phyloP scores from a whole-genome alignment of 1,139 yeast species.

The Saccharomyces pastorianus region DNA sequence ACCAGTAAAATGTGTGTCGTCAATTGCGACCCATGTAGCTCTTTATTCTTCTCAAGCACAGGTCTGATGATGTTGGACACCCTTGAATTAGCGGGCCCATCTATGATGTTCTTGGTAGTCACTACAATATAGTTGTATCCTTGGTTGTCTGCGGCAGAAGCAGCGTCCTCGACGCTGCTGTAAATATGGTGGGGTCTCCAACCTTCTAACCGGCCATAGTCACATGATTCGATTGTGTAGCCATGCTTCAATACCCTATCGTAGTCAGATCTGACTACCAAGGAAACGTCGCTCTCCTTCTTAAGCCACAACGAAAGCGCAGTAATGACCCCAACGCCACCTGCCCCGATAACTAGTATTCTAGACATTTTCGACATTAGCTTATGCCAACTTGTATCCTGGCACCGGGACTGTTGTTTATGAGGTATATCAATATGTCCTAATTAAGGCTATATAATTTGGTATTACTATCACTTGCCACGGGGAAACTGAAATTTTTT shows the following conservation, averaged over 20 bases:
- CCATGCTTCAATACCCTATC: slow-evolving; percentile 40
- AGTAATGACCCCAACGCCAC: slow-evolving; percentile 54
- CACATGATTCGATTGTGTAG: slow-evolving; percentile 40
- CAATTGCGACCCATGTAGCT: slow-evolving; percentile 8
- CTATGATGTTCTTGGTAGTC: slow-evolving; percentile 54
- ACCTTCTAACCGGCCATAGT: slow-evolving; percentile 40
- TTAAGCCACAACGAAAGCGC: slow-evolving; percentile 42
- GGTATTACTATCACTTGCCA: background rate
- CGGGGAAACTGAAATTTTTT: background rate
- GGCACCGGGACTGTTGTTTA: background rate
- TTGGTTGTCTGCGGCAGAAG: slow-evolving; percentile 28
- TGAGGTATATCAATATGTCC: background rate
- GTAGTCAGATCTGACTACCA: slow-evolving; percentile 47
- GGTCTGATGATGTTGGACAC: slow-evolving; percentile 44
- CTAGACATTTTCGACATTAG: slow-evolving; percentile 5
- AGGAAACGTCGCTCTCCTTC: slow-evolving; percentile 36
- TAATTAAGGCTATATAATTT: background rate
- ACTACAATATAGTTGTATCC: slow-evolving; percentile 48
- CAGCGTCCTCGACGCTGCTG: slow-evolving; percentile 36
- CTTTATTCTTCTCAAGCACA: slow-evolving; percentile 32
- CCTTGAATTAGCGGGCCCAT: slow-evolving; percentile 33
- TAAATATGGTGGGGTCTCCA: slow-evolving; percentile 46
- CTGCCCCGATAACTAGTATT: slow-evolving; percentile 43
- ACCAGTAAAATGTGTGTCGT: slow-evolving; percentile 41
- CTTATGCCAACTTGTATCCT: background rate